Base-by-base conservation (phyloP, 225 moss, liverwort and hornwort genomes). In the Physcomitrium patens region DNA sequence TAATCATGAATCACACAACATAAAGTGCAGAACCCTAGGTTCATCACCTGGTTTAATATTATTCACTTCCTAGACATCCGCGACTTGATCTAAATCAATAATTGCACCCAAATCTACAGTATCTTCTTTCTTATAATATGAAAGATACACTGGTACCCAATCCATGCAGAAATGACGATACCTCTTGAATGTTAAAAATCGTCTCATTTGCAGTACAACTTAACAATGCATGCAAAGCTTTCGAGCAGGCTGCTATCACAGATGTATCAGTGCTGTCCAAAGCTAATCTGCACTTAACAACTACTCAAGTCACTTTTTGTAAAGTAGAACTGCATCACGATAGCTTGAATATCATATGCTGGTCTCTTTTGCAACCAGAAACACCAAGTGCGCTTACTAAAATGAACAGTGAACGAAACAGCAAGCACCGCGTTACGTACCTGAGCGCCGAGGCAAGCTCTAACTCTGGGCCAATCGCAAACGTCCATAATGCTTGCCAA, bases 401-500 rank as follows among this genome's bases (percentile, higher is more conserved):
- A 52, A 8, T 13, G 11, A 57, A 71, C 66, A 10, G 17, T 69
- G 49, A 50, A 48, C 12, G 26, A 77, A 17, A 20, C 45, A 9
- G 16, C 53, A 68, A 28, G 57, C 60, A 48, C 13, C n/a, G 10
- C 7, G 48, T 9, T 62, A 8, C 28, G 65, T 70, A 84, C 84
- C 87, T 87, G 71, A 87, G 54, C 27, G 77, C 47, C 52, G 65
- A 68, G 51, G 79, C 74, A 26, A 87, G 66, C 49, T 65, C 79
- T 68, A 80, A 63, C 63, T 74, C 75, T 63, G 79, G 77, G 37
- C 85, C 85, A 42, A 85, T 2, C 1, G 87, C 87, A 65, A 22
- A 80, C 2, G 82, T 46, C 87, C 85, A 87, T 23, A 87, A 73
- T 54, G 82, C 85, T 75, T 80, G 87, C 85, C 87, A 87, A 75